phyloP scores from a whole-genome alignment of 345 rosid genomes.

The Laguncularia racemosa region DNA sequence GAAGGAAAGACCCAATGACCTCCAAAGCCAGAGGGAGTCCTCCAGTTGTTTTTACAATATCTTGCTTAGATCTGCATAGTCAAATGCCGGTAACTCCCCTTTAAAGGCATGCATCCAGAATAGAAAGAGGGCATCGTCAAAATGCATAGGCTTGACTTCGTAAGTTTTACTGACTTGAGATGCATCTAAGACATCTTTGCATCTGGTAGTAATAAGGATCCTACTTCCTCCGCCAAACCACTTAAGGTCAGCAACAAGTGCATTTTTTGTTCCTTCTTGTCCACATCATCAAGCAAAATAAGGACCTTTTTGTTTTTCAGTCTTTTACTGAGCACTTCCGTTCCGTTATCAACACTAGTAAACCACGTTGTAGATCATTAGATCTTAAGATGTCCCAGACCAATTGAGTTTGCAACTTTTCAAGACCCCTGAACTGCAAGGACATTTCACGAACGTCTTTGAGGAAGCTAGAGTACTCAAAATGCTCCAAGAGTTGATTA shows the following conservation, averaged over 20 bases:
- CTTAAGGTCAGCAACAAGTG: too few species aligned
- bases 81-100: neutral
- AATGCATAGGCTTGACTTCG: too few species aligned
- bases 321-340: too few species aligned
- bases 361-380: too few species aligned
- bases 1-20: slow-evolving; percentile 3
- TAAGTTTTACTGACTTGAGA: too few species aligned
- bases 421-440: neutral
- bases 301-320: neutral
- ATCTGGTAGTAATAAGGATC: too few species aligned
- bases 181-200: too few species aligned
- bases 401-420: neutral
- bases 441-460: neutral
- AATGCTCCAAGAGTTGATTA: neutral
- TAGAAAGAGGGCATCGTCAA: neutral
- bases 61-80: neutral
- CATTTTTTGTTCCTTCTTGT: neutral
- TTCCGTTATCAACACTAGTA: too few species aligned
- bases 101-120: slow-evolving; percentile 2
- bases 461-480: neutral
- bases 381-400: neutral
- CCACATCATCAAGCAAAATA: neutral
- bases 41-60: neutral
- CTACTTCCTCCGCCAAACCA: too few species aligned
- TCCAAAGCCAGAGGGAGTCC: slow-evolving; percentile 3